Evolutionary conservation across 805 yeast species (phyloP).

Genomic region (Ogataea paraovalis): DNA sequence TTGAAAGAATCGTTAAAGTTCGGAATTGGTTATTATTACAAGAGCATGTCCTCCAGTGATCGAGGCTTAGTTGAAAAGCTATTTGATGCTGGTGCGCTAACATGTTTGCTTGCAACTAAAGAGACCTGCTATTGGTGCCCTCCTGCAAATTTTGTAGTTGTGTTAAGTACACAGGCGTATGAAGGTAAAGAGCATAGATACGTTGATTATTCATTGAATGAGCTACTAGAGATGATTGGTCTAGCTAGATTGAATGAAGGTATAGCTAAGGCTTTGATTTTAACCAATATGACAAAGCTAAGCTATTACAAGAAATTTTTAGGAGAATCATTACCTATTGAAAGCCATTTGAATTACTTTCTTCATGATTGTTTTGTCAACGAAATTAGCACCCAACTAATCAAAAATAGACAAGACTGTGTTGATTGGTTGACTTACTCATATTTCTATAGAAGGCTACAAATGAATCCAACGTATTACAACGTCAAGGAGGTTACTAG

Average conservation of each 20-base stretch:
- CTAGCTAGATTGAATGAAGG: constrained; percentile 29
- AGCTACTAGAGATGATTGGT: constrained; percentile 63
- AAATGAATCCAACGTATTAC: constrained; percentile 82
- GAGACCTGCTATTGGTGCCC: constrained; percentile 54
- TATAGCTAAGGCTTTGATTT: constrained; percentile 45
- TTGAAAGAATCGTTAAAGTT: constrained; percentile 40
- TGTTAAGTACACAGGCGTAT: constrained; percentile 66
- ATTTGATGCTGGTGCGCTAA: constrained; percentile 45
- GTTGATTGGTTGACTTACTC: constrained; percentile 88
- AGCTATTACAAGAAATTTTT: constrained; percentile 70
- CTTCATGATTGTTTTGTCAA: constrained; percentile 66
- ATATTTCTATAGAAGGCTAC: constrained; percentile 75
- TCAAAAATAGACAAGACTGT: constrained; percentile 74
- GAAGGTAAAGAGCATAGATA: constrained; percentile 73
- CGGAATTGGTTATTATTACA: constrained; percentile 66
- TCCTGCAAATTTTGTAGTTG: constrained; percentile 48
- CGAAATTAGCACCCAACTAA: constrained; percentile 65
- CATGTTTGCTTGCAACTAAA: constrained; percentile 56
- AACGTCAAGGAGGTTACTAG: constrained; percentile 66
- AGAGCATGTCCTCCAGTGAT: constrained; percentile 55
- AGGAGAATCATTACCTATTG: constrained; percentile 74
- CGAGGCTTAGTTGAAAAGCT: constrained; percentile 49
- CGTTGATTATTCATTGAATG: constrained; percentile 63
- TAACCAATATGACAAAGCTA: constrained; percentile 52
- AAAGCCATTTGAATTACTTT: constrained; percentile 59